phyloP scores from a whole-genome alignment of 352 stramenopile genomes.

The Pythium dissotocum region DNA sequence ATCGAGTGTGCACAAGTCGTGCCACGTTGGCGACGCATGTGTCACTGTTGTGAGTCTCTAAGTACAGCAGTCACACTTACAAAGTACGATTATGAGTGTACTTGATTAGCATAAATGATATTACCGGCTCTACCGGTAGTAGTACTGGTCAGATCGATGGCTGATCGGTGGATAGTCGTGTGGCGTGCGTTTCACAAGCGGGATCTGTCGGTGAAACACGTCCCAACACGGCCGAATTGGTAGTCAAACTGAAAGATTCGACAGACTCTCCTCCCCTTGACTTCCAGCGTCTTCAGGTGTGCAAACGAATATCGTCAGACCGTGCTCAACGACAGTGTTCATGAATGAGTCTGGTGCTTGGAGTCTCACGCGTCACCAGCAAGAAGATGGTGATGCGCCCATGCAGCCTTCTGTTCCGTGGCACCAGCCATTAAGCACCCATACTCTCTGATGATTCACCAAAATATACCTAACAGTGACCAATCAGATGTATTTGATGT shows the following conservation, averaged over 20 bases:
- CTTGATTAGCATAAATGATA: background rate
- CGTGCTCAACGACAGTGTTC: too few species aligned
- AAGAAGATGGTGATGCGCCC: slow-evolving; percentile 5
- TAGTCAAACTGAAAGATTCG: too few species aligned
- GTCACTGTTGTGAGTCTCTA: background rate
- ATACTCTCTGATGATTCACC: background rate
- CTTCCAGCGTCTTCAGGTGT: too few species aligned
- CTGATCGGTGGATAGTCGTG: background rate
- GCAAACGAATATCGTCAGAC: too few species aligned
- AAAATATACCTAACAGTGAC: background rate
- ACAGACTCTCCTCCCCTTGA: too few species aligned
- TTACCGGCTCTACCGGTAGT: background rate
- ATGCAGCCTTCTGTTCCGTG: slow-evolving; percentile 1
- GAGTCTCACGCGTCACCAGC: background rate
- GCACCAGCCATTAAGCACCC: background rate
- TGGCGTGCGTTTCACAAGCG: background rate
- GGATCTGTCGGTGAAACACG: background rate
- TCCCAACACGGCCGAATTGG: background rate
- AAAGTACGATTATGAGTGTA: background rate
- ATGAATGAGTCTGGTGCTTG: slow-evolving; percentile 2
- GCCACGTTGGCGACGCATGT: background rate
- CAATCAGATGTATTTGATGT: background rate
- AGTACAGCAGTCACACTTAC: background rate
- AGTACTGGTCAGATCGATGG: background rate
- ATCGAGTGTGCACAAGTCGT: background rate